A percentile compares a stretch with the other conserved stretches of the same genome.
Conservation (phyloP, 2,329 filamentous ascomycete species). For the Aspergillus texensis region DNA sequence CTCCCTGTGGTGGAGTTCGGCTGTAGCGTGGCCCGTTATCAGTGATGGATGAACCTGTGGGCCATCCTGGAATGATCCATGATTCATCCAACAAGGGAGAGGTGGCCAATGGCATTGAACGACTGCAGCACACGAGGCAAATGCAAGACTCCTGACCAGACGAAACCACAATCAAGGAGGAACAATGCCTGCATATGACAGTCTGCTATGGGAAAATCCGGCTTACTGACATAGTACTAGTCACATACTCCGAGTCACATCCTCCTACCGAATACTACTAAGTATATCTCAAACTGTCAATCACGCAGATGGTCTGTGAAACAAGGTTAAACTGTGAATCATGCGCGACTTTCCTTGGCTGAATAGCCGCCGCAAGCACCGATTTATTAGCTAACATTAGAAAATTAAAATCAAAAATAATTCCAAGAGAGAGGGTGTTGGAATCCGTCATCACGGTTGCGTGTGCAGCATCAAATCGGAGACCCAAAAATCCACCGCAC, state of each 20-base stretch:
- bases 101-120: neutral
- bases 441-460: neutral
- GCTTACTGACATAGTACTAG: neutral
- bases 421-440: neutral
- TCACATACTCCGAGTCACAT: neutral
- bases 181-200: constrained; percentile 4
- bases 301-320: neutral
- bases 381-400: neutral
- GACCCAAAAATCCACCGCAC: neutral
- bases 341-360: neutral
- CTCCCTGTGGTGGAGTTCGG: neutral
- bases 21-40: constrained; percentile 3
- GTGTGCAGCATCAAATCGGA: constrained; percentile 1
- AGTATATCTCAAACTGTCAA: neutral
- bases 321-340: constrained; percentile 1
- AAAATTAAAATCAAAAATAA: neutral
- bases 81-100: constrained; percentile 6
- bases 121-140: constrained; percentile 1
- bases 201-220: neutral
- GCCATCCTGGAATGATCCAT: constrained; percentile 6
- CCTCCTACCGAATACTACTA: neutral
- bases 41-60: constrained; percentile 10
- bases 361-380: constrained; percentile 7
- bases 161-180: neutral
- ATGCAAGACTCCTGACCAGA: neutral